phyloP scores from a whole-genome alignment of 495 filamentous ascomycete species.

The Penicillium mononematosum region DNA sequence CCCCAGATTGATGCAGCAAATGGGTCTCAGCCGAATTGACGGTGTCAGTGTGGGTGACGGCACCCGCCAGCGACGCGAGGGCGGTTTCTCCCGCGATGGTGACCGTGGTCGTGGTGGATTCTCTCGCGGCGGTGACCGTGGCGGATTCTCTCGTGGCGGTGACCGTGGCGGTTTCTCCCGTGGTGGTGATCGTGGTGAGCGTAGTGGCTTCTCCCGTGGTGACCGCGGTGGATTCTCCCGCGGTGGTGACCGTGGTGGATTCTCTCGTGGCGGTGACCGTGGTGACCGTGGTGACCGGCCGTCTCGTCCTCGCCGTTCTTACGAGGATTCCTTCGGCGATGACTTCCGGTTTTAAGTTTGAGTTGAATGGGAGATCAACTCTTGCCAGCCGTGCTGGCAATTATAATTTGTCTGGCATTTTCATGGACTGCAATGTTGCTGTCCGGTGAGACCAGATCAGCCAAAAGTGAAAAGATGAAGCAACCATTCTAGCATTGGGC shows the following conservation, averaged over 20 bases:
- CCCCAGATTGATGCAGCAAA: slow-evolving; percentile 38
- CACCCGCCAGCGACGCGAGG: slow-evolving; percentile 1
- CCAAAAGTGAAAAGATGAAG: slow-evolving; percentile 21
- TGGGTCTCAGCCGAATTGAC: slow-evolving; percentile 43
- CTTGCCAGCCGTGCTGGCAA: background rate
- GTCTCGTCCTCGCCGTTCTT: background rate
- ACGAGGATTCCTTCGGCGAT: background rate
- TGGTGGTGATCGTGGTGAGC: background rate
- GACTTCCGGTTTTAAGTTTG: slow-evolving; percentile 6
- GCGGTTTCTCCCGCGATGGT: background rate
- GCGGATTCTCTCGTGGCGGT: background rate
- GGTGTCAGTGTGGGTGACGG: slow-evolving; percentile 9
- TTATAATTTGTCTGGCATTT: slow-evolving; percentile 1
- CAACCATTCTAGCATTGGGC: slow-evolving; percentile 28
- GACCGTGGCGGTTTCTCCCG: slow-evolving; percentile 2
- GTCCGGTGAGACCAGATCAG: slow-evolving; percentile 1
- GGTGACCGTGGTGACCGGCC: slow-evolving; percentile 6
- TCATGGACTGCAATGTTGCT: background rate
- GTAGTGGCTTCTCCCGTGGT: slow-evolving; percentile 6
- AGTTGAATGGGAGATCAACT: background rate
- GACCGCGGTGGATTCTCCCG: slow-evolving; percentile 6
- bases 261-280: slow-evolving; percentile 3
- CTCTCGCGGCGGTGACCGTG: slow-evolving; percentile 5
- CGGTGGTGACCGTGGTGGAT: background rate
- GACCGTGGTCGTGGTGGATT: background rate